Evolutionary conservation across 345 rosid species (phyloP).

Genomic region (Citrus inodora): DNA sequence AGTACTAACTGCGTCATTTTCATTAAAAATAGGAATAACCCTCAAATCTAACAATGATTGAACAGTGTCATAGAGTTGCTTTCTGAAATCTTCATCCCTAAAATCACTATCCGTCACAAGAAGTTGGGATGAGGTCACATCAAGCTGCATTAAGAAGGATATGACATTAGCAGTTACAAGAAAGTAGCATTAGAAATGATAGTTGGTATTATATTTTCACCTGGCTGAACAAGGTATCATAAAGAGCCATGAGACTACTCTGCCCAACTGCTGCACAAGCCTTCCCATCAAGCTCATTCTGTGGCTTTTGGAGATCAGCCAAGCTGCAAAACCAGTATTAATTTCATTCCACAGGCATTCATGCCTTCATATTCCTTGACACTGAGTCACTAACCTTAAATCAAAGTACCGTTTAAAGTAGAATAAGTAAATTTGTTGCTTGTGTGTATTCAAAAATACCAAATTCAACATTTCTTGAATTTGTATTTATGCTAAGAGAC

Average conservation of each 20-base stretch:
- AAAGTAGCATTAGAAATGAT: background rate
- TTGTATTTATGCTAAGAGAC: background rate
- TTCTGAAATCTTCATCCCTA: slow-evolving; percentile 43
- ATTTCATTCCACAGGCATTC: background rate
- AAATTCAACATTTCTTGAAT: background rate
- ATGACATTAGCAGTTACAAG: slow-evolving; percentile 2
- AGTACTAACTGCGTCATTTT: slow-evolving; percentile 62
- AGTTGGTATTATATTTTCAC: slow-evolving; percentile 4
- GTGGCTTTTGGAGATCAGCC: slow-evolving; percentile 61
- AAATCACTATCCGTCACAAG: slow-evolving; percentile 62
- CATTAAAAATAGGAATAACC: slow-evolving; percentile 60
- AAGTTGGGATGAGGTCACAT: slow-evolving; percentile 55
- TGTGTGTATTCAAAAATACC: background rate
- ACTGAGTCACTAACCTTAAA: background rate
- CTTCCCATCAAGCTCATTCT: slow-evolving; percentile 50
- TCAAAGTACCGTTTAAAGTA: background rate
- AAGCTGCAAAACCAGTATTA: slow-evolving; percentile 31
- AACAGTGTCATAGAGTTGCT: slow-evolving; percentile 47
- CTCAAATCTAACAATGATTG: slow-evolving; percentile 36
- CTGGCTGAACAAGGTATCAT: slow-evolving; percentile 57
- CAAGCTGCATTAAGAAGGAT: slow-evolving; percentile 43
- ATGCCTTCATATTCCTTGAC: background rate
- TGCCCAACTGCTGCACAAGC: slow-evolving; percentile 68
- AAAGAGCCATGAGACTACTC: slow-evolving; percentile 56
- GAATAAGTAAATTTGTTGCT: background rate